These are phyloP conservation scores for Hypoxylon sp. DNA, from an alignment of 2,329 filamentous ascomycete species.

Conservation along the genomic window DNA sequence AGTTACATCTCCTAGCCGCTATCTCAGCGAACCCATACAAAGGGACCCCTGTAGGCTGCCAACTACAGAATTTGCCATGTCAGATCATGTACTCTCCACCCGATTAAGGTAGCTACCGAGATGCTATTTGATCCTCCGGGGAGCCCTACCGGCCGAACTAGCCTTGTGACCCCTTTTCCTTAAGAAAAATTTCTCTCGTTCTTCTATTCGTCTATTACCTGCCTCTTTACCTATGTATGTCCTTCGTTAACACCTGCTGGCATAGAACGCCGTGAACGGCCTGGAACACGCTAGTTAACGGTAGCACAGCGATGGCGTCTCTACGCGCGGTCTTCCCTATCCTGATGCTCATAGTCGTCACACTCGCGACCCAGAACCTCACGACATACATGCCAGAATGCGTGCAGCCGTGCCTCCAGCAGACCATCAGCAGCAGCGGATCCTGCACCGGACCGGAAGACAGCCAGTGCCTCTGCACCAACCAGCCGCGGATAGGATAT, in stretches of 20 bases:
- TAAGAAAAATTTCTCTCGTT: constrained; percentile 5
- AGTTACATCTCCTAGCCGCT: constrained; percentile 15
- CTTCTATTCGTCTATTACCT: constrained; percentile 5
- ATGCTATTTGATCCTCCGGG: constrained; percentile 30
- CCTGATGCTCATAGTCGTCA: neutral
- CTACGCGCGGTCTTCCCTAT: constrained; percentile 13
- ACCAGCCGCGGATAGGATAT: constrained; percentile 28
- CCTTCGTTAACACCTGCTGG: neutral
- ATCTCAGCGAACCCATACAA: neutral
- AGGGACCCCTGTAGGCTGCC: constrained; percentile 4
- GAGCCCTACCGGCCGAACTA: constrained; percentile 5
- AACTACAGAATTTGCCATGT: constrained; percentile 2
- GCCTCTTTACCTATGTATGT: constrained; percentile 7
- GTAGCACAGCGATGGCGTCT: constrained; percentile 25
- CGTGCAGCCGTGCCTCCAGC: constrained; percentile 41
- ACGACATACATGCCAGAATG: constrained; percentile 46
- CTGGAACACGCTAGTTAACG: neutral
- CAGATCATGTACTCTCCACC: constrained; percentile 32
- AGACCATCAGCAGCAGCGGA: constrained; percentile 31
- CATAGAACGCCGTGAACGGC: constrained; percentile 4
- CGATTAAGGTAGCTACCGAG: constrained; percentile 16
- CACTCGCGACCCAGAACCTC: constrained; percentile 40
- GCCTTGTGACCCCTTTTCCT: constrained; percentile 6
- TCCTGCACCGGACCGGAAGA: constrained; percentile 41
- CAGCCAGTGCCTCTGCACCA: constrained; percentile 46